Percentiles rank a stretch among this genome's conserved stretches.
phyloP scores from a whole-genome alignment of 2,329 filamentous ascomycete species.

The Geosmithia morbida region DNA sequence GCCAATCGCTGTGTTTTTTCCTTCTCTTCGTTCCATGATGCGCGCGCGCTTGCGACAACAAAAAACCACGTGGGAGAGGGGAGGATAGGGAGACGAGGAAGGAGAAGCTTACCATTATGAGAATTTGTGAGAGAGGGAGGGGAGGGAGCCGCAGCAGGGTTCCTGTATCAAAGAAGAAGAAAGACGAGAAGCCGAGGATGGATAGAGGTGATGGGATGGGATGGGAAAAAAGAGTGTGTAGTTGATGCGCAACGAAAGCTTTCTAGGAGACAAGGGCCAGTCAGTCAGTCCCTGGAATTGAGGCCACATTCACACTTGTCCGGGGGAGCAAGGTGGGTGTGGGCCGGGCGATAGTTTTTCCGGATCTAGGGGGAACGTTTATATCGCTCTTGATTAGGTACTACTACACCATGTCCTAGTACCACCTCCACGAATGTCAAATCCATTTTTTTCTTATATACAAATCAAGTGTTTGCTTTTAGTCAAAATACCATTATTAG shows the following conservation, averaged over 20 bases:
- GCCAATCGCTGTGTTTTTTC: too few relatives aligned
- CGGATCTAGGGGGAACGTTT: too few relatives aligned
- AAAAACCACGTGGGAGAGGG: too few relatives aligned
- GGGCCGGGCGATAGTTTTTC: neutral
- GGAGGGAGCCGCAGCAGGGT: constrained; percentile 19
- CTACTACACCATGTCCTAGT: too few relatives aligned
- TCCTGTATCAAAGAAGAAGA: constrained; percentile 9
- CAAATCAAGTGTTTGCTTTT: too few relatives aligned
- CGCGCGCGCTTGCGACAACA: neutral
- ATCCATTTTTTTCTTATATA: too few relatives aligned
- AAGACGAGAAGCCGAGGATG: constrained; percentile 8
- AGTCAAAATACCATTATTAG: too few relatives aligned
- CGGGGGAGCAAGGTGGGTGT: neutral
- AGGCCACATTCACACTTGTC: constrained; percentile 4
- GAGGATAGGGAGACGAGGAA: neutral
- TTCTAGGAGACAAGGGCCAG: constrained; percentile 1
- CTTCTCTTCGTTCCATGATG: neutral
- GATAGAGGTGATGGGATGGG: constrained; percentile 4
- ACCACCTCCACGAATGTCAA: too few relatives aligned
- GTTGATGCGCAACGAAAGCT: neutral
- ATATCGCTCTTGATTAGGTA: too few relatives aligned
- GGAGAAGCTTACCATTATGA: constrained; percentile 16
- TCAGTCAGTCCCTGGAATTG: constrained; percentile 4
- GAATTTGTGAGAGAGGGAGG: constrained; percentile 6
- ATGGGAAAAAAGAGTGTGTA: neutral